Evolutionary conservation across 305 asterid genomes (phyloP).

Genomic region (Solanum chacoense): DNA sequence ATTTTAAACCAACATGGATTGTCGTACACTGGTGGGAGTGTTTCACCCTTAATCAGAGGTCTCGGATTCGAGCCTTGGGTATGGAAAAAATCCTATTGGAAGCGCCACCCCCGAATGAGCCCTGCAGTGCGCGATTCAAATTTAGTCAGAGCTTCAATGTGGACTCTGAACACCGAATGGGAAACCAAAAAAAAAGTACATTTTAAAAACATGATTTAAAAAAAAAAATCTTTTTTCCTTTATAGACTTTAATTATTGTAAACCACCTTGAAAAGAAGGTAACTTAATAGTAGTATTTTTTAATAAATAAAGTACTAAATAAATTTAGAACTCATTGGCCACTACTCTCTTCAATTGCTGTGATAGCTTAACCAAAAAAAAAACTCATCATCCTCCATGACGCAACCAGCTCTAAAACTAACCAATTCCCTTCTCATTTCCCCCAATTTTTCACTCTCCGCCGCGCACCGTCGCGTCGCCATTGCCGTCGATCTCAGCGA

Average conservation of each 20-base stretch:
- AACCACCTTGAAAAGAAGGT: background rate
- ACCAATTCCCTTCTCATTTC: background rate
- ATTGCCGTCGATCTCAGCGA: constrained; percentile 53
- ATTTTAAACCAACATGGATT: background rate
- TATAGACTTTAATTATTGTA: background rate
- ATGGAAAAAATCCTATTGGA: no score
- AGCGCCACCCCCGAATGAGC: no score
- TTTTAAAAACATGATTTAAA: background rate
- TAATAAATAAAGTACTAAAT: background rate
- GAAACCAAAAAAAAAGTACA: no score
- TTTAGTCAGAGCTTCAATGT: no score
- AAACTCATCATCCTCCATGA: background rate
- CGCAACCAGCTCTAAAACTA: background rate
- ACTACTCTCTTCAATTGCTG: background rate
- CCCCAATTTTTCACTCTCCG: constrained; percentile 24
- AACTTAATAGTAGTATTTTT: background rate
- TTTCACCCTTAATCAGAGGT: no score
- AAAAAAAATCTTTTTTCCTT: background rate
- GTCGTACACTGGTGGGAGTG: no score
- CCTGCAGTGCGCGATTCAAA: no score
- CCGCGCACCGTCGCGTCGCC: constrained; percentile 35
- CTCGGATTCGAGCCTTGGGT: no score
- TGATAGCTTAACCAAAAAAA: background rate
- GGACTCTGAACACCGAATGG: no score
- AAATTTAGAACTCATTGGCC: background rate